Evolutionary conservation across 129 eudicot species (phyloP), one percentile per base, ranked within the genome.

Genomic region (Tanacetum coccineum): DNA sequence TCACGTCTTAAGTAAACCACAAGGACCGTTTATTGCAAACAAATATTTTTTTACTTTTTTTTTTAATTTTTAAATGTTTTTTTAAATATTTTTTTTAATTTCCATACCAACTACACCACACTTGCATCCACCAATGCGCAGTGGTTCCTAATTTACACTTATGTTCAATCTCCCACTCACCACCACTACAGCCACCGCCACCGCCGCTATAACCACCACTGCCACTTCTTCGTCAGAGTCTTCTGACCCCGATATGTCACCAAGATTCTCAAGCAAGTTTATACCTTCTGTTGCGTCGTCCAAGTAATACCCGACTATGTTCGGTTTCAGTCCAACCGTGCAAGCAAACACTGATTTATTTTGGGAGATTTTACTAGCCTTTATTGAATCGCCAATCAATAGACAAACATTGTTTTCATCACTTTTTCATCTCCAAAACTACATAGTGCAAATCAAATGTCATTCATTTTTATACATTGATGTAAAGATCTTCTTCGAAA

Each of bases 321-420:
- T 85, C 18, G 87, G 91, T 61, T 82, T 85, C 64, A 78, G 86
- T 9, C 90, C 90, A 64, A 84, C 86, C 0, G 90, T 84, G 56
- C 86, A 84, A 2, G 84, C 90, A 62, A 78, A 85, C 1, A 85
- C 82, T 3, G 87, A 75, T 50, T 74, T 58, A 64, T 73, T 73
- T 17, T 72, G 50, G 12, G 79, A 66, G 9, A 83, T 74, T 9
- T 73, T 68, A 1, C 88, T 72, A 0, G 28, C 78, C 44, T 68
- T 73, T 63, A 80, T 76, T 51, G 88, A 74, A 65, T 68, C 72
- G 13, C 85, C 85, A 53, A 85, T 85, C 68, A 77, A 79, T 67
- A n/a, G n/a, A 82, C 91, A 72, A 85, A 85, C 91, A 85, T n/a
- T 85, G 58, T 85, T 87, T 36, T 85, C 91, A 10, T 85, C 91